Conservation (phyloP, 179 eudicot genomes). For the Silene vulgaris region DNA sequence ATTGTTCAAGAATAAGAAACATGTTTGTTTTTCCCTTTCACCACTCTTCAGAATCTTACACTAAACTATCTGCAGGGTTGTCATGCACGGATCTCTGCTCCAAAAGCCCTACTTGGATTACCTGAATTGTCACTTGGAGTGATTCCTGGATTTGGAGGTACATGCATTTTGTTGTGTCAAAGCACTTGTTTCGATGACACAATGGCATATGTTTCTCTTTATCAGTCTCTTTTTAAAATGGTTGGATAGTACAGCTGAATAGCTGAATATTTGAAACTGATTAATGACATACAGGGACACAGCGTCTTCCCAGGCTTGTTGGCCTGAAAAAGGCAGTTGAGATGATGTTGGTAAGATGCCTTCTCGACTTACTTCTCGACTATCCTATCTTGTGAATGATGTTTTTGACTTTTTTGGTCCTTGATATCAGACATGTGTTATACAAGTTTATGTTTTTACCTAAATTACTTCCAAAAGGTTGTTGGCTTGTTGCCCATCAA, state of each 20-base stretch:
- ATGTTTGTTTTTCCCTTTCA: neutral
- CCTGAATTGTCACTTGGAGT: slow-evolving; percentile 86
- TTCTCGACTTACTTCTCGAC: neutral
- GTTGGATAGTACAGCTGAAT: neutral
- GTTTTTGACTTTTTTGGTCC: neutral
- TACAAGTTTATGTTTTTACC: neutral
- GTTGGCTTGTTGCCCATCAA: neutral
- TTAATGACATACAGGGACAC: slow-evolving; percentile 56
- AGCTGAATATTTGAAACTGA: neutral
- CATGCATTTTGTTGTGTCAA: neutral
- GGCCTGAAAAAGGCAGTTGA: slow-evolving; percentile 69
- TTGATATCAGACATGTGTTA: neutral
- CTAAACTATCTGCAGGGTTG: slow-evolving; percentile 51
- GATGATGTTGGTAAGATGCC: slow-evolving; percentile 62
- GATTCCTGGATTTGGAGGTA: slow-evolving; percentile 87
- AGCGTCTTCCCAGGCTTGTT: slow-evolving; percentile 87
- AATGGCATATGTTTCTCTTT: neutral
- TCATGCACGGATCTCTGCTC: slow-evolving; percentile 81
- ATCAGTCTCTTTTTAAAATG: too few relatives aligned
- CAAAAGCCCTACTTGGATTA: slow-evolving; percentile 70
- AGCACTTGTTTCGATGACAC: neutral
- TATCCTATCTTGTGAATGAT: neutral
- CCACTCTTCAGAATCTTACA: slow-evolving; percentile 1
- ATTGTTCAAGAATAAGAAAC: neutral
- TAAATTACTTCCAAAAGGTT: too few relatives aligned